Evolutionary conservation across 345 rosid species (phyloP), one percentile per base, ranked within the genome.

Genomic region (Syzygium jambos): DNA sequence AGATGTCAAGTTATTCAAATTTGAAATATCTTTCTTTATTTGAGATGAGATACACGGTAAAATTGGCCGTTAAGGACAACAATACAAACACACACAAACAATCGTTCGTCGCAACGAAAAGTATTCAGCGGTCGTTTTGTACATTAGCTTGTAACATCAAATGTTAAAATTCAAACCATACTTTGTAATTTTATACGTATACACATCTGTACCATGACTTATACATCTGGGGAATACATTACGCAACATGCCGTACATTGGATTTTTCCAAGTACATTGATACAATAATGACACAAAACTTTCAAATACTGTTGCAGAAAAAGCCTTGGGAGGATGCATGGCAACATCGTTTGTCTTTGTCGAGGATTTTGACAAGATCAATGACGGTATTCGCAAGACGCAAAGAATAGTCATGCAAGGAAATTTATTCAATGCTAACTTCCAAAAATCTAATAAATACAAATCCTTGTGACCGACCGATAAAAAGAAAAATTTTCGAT

Each of bases 111-210:
- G 12, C 13, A 17, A 73, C 7, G 0, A 34, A 73, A 73, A 34
- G 25, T 34, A 34, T 17, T 2, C 80, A 0, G 34, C 0, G 5
- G 49, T 34, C 38, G 7, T 73, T 73, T 19, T 19, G 12, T 73
- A 17, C 49, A 9, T n/a, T n/a, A 61, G 19, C 14, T n/a, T 1
- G 73, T n/a, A 61, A n/a, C 34, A 61, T 8, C 73, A 61, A n/a
- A 7, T n/a, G 1, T 4, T 9, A 73, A 3, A 73, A 30, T 68
- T 0, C 43, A 34, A 68, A 34, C 10, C 10, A 16, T 30, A 34
- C 4, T 17, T 73, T 9, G 23, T 0, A 34, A 0, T 73, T 68
- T 34, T 30, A 65, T 0, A 30, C 43, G 0, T 16, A 3, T 68
- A 4, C 46, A 30, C 23, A 9, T 34, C 19, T 34, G 43, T 17